phyloP scores from a whole-genome alignment of 2,329 filamentous ascomycete genomes.

The Pseudogymnoascus sp. region DNA sequence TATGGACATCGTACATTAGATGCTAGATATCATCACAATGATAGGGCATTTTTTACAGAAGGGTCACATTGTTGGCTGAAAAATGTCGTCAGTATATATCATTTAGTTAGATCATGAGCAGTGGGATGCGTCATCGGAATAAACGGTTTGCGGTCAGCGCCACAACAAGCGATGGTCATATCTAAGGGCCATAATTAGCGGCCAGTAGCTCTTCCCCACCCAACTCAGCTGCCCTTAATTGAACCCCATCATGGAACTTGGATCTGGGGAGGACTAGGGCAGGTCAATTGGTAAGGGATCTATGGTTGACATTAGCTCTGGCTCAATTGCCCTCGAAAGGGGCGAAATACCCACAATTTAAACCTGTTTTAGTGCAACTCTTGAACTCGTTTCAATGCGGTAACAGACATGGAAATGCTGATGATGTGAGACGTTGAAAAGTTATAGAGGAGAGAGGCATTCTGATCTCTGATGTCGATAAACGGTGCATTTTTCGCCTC shows the following conservation, averaged over 20 bases:
- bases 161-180: neutral
- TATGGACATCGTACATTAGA: neutral
- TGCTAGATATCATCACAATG: slow-evolving; percentile 7
- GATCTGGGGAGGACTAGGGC: slow-evolving; percentile 3
- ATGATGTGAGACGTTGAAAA: neutral
- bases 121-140: neutral
- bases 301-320: slow-evolving; percentile 3
- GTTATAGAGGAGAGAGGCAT: neutral
- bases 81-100: slow-evolving; percentile 3
- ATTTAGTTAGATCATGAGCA: neutral
- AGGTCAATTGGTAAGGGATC: slow-evolving; percentile 1
- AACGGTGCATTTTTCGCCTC: neutral
- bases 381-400: neutral
- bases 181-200: neutral
- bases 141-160: neutral
- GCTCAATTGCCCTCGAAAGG: slow-evolving; percentile 1
- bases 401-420: neutral
- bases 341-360: slow-evolving; percentile 4
- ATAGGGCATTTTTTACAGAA: neutral
- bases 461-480: neutral
- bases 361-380: neutral
- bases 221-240: neutral
- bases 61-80: neutral
- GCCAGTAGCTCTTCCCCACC: neutral
- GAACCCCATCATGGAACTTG: slow-evolving; percentile 4